These are phyloP conservation scores for Nicotiana knightiana DNA, from an alignment of 257 asterid genomes.

Conservation along the genomic window DNA sequence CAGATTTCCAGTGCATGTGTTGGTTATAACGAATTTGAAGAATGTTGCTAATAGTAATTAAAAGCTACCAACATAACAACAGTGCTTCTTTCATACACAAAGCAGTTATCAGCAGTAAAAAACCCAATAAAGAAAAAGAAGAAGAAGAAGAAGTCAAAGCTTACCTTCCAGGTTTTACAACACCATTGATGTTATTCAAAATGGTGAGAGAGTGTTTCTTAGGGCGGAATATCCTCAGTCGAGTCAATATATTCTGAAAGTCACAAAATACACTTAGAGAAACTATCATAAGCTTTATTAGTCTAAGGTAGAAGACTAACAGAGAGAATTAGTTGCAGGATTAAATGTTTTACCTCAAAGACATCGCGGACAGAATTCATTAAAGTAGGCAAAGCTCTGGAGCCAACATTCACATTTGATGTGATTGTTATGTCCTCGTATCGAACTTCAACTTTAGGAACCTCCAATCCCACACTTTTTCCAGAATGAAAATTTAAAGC, in stretches of 20 bases:
- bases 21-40: neutral
- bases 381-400: slow-evolving; percentile 83
- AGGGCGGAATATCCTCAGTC: slow-evolving; percentile 44
- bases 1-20: neutral
- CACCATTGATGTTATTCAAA: slow-evolving; percentile 64
- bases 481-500: neutral
- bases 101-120: neutral
- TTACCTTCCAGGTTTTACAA: slow-evolving; percentile 80
- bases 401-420: slow-evolving; percentile 68
- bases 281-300: neutral
- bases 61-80: neutral
- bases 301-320: neutral
- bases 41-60: neutral
- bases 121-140: neutral
- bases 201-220: slow-evolving; percentile 50
- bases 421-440: slow-evolving; percentile 51
- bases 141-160: neutral
- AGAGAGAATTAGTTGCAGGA: neutral
- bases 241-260: slow-evolving; percentile 50
- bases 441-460: slow-evolving; percentile 80
- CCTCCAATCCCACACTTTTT: slow-evolving; percentile 58
- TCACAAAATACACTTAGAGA: neutral
- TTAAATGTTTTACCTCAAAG: slow-evolving; percentile 44
- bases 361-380: slow-evolving; percentile 58
- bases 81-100: neutral